Evolutionary conservation across 768 basidiomycete species (phyloP).

Genomic region (Boletus vinaceobasis): DNA sequence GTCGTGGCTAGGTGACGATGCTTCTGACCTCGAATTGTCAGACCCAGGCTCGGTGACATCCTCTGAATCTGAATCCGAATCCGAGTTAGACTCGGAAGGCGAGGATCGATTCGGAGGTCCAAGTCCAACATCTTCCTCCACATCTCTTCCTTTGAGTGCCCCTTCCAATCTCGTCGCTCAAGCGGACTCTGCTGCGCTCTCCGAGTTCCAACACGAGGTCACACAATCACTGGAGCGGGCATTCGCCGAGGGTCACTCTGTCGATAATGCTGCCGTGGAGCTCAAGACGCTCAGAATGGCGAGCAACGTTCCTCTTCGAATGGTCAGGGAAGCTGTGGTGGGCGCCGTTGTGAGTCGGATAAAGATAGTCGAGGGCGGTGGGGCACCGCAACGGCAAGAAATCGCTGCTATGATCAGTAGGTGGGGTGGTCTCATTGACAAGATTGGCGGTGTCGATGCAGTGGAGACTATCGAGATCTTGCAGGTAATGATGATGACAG

Average conservation of each 20-base stretch:
- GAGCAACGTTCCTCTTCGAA: constrained; percentile 83
- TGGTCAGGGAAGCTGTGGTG: constrained; percentile 86
- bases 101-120: constrained; percentile 37
- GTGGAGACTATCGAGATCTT: constrained; percentile 76
- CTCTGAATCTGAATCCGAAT: constrained; percentile 42
- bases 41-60: constrained; percentile 59
- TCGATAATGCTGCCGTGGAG: constrained; percentile 92
- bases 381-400: constrained; percentile 57
- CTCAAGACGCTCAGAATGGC: constrained; percentile 97
- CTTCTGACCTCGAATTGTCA: constrained; percentile 58
- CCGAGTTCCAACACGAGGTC: constrained; percentile 76
- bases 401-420: constrained; percentile 60
- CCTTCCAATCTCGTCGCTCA: constrained; percentile 39
- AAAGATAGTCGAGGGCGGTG: constrained; percentile 53
- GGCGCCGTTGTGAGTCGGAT: constrained; percentile 77
- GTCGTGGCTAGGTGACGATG: constrained; percentile 47
- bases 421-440: constrained; percentile 83
- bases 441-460: constrained; percentile 78
- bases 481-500: constrained; percentile 49
- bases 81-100: constrained; percentile 39
- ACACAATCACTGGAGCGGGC: constrained; percentile 87
- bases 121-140: constrained; percentile 44
- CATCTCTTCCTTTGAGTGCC: constrained; percentile 41
- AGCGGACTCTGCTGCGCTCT: constrained; percentile 44
- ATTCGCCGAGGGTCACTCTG: constrained; percentile 85